Percentiles rank a stretch among this genome's conserved stretches.
Conservation (phyloP, 352 stramenopile genomes). For the Phytophthora crassamura region DNA sequence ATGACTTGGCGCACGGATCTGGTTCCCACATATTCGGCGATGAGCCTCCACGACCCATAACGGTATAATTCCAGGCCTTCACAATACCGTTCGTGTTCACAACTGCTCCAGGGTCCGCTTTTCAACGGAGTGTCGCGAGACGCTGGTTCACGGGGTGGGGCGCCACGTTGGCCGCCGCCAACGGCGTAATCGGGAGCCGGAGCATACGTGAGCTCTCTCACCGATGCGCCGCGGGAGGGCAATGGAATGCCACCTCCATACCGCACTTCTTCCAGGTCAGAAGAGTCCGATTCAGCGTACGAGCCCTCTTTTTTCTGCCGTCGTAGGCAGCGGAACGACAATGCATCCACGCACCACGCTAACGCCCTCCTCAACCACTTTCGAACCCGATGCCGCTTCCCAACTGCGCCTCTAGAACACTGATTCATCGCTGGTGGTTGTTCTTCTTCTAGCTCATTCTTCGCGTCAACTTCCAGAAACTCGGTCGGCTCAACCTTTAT, state of each 20-base stretch:
- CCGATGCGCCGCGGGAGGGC: too few relatives aligned
- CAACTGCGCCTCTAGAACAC: too few relatives aligned
- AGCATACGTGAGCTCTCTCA: too few relatives aligned
- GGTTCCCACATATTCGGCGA: slow-evolving; percentile 22
- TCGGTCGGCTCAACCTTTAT: background rate
- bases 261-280: background rate
- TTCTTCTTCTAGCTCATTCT: too few relatives aligned
- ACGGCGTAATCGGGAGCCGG: too few relatives aligned
- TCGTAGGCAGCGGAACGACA: slow-evolving; percentile 2
- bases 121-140: background rate
- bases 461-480: background rate
- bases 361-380: background rate
- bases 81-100: slow-evolving; percentile 27
- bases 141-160: background rate
- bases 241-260: too few relatives aligned
- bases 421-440: too few relatives aligned
- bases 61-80: slow-evolving; percentile 17
- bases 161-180: too few relatives aligned
- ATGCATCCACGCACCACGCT: background rate
- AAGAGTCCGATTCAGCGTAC: background rate
- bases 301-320: background rate
- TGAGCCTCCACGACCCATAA: slow-evolving; percentile 27
- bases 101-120: slow-evolving; percentile 19
- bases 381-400: background rate
- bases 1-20: slow-evolving; percentile 27